Conservation (phyloP, 768 basidiomycete species). For the Leccinum obscurum region DNA sequence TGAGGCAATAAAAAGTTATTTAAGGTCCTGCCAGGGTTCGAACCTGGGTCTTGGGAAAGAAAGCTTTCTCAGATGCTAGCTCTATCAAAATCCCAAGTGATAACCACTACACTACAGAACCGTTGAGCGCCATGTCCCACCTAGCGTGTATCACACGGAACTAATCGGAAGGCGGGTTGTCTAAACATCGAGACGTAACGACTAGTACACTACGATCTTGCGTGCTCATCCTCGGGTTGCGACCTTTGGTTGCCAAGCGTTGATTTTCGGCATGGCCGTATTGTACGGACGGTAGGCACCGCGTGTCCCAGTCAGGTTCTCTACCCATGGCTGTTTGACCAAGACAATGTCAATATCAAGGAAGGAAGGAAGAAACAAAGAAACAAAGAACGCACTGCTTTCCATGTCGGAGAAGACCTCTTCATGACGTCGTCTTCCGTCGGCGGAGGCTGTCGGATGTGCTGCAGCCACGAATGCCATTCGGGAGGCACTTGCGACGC, state of each 20-base stretch:
- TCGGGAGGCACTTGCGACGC: constrained; percentile 94
- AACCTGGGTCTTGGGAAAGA: constrained; percentile 27
- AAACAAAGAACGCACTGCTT: constrained; percentile 59
- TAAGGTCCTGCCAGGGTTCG: constrained; percentile 27
- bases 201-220: background rate
- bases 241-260: constrained; percentile 81
- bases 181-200: background rate
- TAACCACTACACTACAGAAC: constrained; percentile 31
- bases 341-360: background rate
- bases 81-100: constrained; percentile 29
- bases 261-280: constrained; percentile 79
- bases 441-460: constrained; percentile 86
- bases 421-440: constrained; percentile 72
- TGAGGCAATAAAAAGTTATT: constrained; percentile 2
- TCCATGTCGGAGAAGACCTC: constrained; percentile 73
- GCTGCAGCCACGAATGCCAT: constrained; percentile 95
- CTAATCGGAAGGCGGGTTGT: background rate
- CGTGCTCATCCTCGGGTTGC: constrained; percentile 41
- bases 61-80: background rate
- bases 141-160: background rate
- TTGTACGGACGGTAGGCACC: constrained; percentile 91
- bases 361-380: background rate
- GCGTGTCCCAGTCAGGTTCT: constrained; percentile 91
- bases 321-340: constrained; percentile 64
- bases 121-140: background rate